Evolutionary conservation across 208 protist genomes (phyloP).

Genomic region (Crithidia fasciculata): DNA sequence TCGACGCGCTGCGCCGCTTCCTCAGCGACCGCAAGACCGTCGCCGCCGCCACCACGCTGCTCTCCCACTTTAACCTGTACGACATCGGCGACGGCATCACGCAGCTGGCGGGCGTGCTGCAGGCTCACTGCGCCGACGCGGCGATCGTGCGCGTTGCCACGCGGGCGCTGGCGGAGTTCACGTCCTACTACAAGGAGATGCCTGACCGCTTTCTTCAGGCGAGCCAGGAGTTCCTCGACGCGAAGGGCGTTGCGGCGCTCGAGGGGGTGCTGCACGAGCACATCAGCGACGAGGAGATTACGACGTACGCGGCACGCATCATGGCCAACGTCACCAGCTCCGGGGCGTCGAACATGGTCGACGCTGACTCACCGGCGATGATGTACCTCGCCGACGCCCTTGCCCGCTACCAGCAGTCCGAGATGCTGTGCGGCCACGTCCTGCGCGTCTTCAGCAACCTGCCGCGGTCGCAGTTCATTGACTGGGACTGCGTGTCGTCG

Average conservation of each 20-base stretch:
- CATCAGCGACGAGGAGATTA: conserved; percentile 75
- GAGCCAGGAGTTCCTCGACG: conserved; percentile 77
- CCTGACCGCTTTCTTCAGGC: conserved; percentile 71
- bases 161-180: conserved; percentile 86
- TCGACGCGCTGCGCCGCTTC: conserved; percentile 63
- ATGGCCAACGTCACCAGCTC: conserved; percentile 82
- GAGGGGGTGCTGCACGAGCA: conserved; percentile 75
- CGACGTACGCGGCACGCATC: conserved; percentile 69
- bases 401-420: conserved; percentile 59
- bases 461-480: conserved; percentile 75
- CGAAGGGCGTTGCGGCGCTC: conserved; percentile 67
- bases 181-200: conserved; percentile 79
- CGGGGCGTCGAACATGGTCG: conserved; percentile 46
- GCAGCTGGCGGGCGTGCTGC: conserved; percentile 68
- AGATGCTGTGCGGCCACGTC: conserved; percentile 74
- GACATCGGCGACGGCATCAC: conserved; percentile 85
- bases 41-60: conserved; percentile 63
- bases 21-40: conserved; percentile 54
- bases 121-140: conserved; percentile 55
- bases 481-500: conserved; percentile 70
- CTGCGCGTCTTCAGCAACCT: conserved; percentile 86
- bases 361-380: conserved; percentile 64
- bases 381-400: conserved; percentile 75
- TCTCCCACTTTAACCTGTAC: conserved; percentile 90
- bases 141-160: conserved; percentile 55